Evolutionary conservation across 2,329 filamentous ascomycete species (phyloP), one percentile per base, ranked within the genome.

Genomic region (Pestalotiopsis fici): DNA sequence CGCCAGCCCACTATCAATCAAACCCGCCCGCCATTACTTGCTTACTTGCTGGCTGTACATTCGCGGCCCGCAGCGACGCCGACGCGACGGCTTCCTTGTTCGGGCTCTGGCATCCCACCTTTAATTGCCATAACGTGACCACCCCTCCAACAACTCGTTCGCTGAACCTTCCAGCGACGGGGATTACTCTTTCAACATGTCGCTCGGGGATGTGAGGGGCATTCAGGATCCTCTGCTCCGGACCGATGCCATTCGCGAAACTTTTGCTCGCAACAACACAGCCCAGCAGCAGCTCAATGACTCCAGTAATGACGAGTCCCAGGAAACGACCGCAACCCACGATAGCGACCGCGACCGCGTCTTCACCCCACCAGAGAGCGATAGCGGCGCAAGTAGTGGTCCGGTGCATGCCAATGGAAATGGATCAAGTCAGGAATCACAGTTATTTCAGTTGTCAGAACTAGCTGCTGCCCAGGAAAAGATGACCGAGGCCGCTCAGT

Each of bases 401-500:
- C 74, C 80, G 70, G 75, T 77, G 68, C 73, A 79, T 71, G 73
- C 69, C 71, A 83, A 78, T 70, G 77, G 74, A 60, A 80, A 81
- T 62, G 78, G 75, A 47, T 82, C 83, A n/a, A 86, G 86, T 70
- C 86, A 86, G 69, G 83, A 86, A 43, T 87, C 82, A 37, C 88
- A 90, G 72, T 74, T 90, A 60, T 80, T 87, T 18, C 85, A 86
- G 68, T 79, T 89, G n/a, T 89, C 87, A 5, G 83, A 88, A 69
- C 79, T 89, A 65, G 87, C 87, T 31, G 86, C 88, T 47, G 80
- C 81, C 37, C 83, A 86, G 75, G 80, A 85, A 70, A 83, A 83
- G 74, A 82, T 87, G 74, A 75, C 72, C 12, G 77, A 81, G 37
- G 74, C 76, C 31, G 75, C 71, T 43, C 72, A 76, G 39, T 84